Conservation (phyloP, 2,329 filamentous ascomycete genomes). For the Aspergillus pseudoviridinutans region DNA sequence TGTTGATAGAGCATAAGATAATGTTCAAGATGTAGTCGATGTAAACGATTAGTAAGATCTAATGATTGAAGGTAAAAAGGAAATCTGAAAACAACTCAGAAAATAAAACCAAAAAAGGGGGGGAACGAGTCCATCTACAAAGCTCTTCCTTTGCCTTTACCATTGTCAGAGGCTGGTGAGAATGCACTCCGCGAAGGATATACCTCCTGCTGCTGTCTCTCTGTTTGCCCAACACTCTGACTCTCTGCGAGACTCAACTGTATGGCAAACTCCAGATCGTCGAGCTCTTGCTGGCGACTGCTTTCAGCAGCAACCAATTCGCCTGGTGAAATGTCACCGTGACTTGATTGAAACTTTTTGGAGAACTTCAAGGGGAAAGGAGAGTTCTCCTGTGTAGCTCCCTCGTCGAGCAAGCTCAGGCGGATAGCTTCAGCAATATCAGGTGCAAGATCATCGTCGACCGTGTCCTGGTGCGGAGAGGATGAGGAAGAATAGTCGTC, state of each 20-base stretch:
- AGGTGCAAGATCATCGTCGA: conserved; percentile 50
- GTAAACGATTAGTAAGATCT: background rate
- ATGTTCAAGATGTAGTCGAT: too few species aligned
- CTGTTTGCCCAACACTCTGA: conserved; percentile 40
- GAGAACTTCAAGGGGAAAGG: conserved; percentile 35
- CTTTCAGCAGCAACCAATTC: conserved; percentile 25
- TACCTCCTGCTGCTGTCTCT: conserved; percentile 24
- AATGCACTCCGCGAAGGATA: conserved; percentile 26
- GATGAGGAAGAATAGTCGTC: conserved; percentile 34
- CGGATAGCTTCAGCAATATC: conserved; percentile 63
- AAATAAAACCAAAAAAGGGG: background rate
- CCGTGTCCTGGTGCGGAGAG: conserved; percentile 34
- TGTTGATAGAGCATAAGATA: background rate
- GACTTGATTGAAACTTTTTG: conserved; percentile 21
- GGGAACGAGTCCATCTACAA: conserved; percentile 1
- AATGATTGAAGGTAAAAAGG: background rate
- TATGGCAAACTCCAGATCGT: conserved; percentile 59
- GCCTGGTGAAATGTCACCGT: conserved; percentile 14
- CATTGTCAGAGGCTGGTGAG: conserved; percentile 21
- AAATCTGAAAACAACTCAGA: background rate
- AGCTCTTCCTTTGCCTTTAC: conserved; percentile 34
- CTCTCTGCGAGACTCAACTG: conserved; percentile 60
- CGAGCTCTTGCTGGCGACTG: conserved; percentile 46
- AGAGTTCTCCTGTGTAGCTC: conserved; percentile 14
- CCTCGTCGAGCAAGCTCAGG: conserved; percentile 43